Conservation (phyloP, 768 basidiomycete species). For the Dentipellis fragilis region DNA sequence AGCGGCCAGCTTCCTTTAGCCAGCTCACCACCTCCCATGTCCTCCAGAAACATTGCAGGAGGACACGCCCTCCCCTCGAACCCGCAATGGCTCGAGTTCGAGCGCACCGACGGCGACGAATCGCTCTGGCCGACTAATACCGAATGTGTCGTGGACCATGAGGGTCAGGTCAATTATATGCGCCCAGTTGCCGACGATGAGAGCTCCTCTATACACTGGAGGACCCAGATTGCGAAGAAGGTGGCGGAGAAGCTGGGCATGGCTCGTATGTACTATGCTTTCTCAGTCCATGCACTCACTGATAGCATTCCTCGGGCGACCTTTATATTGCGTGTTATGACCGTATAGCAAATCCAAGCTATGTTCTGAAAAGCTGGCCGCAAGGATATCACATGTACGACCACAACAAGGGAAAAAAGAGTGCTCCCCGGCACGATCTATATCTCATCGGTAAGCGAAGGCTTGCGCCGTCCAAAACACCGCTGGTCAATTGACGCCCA, state of each 20-base stretch:
- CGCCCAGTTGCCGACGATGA: conserved; percentile 42
- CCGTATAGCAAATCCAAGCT: conserved; percentile 36
- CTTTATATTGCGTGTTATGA: conserved; percentile 1
- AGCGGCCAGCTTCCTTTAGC: not conserved
- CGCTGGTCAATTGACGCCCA: not conserved
- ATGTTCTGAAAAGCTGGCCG: conserved; percentile 60
- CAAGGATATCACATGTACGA: conserved; percentile 60
- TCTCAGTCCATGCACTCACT: conserved; percentile 2
- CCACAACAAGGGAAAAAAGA: conserved; percentile 57
- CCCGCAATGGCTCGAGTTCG: conserved; percentile 48
- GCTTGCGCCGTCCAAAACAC: not conserved
- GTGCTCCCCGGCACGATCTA: conserved; percentile 55
- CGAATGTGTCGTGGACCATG: conserved; percentile 38
- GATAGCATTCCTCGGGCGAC: not conserved
- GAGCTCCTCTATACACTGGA: conserved; percentile 46
- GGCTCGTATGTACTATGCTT: conserved; percentile 31
- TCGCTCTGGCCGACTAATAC: conserved; percentile 49
- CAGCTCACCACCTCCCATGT: not conserved
- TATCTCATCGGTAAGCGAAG: conserved; percentile 59
- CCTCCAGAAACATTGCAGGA: conserved; percentile 5
- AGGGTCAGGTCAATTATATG: conserved; percentile 69
- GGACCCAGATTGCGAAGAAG: conserved; percentile 26
- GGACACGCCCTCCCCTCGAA: conserved; percentile 35
- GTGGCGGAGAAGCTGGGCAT: conserved; percentile 35
- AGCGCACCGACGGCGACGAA: conserved; percentile 48